These are phyloP conservation scores for Cenococcum geophilum DNA, from an alignment of 495 filamentous ascomycete species.

Conservation along the genomic window DNA sequence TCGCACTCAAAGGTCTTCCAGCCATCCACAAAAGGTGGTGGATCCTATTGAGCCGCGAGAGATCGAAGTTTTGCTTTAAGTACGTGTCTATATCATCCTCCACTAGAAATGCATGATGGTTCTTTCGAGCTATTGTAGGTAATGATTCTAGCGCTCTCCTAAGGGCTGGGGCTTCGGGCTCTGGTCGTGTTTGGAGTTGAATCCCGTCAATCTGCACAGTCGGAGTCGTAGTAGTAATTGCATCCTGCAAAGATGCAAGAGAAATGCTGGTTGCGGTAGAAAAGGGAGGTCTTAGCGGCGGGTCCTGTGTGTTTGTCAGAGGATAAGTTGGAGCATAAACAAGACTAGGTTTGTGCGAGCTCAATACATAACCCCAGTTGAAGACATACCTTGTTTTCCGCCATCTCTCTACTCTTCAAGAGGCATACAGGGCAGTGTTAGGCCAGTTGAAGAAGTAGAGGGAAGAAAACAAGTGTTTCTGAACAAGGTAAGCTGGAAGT, in stretches of 20 bases:
- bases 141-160: slow-evolving; percentile 21
- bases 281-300: slow-evolving; percentile 17
- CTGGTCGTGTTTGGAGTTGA: slow-evolving; percentile 7
- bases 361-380: neutral
- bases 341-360: neutral
- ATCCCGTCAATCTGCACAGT: neutral
- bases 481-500: too few relatives aligned
- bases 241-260: neutral
- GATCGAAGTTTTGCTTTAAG: slow-evolving; percentile 24
- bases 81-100: slow-evolving; percentile 18
- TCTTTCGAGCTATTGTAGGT: slow-evolving; percentile 17
- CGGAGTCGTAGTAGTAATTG: neutral
- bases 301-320: neutral
- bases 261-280: neutral
- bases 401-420: slow-evolving; percentile 3
- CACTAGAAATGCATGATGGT: slow-evolving; percentile 5
- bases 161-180: neutral
- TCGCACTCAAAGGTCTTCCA: slow-evolving; percentile 24
- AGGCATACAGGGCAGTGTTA: neutral
- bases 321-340: neutral
- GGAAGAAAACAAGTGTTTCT: too few relatives aligned
- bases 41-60: slow-evolving; percentile 25
- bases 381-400: slow-evolving; percentile 6
- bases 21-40: slow-evolving; percentile 31
- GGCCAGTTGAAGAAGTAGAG: too few relatives aligned